Percentiles rank a stretch among this genome's conserved stretches.
Conservation (phyloP, 768 basidiomycete genomes). For the Hygrocybe punicea region DNA sequence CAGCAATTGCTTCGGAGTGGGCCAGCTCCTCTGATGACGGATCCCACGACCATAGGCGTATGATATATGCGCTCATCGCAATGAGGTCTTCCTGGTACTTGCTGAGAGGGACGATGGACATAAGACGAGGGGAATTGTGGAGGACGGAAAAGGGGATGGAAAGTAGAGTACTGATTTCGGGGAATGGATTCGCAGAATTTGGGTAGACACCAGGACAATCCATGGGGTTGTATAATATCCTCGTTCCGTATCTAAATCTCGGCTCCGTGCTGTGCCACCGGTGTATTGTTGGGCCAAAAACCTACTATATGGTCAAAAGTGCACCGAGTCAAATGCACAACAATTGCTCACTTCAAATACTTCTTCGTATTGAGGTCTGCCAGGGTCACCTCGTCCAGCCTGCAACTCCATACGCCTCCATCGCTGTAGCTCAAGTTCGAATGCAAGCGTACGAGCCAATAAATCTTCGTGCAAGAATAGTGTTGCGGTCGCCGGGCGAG, state of each 20-base stretch:
- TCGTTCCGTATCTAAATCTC: background rate
- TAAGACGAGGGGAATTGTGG: constrained; percentile 11
- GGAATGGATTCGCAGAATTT: constrained; percentile 6
- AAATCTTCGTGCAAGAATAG: constrained; percentile 13
- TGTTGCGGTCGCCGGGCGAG: background rate
- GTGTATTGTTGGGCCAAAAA: background rate
- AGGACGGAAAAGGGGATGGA: constrained; percentile 15
- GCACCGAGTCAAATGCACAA: background rate
- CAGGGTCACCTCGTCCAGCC: constrained; percentile 11
- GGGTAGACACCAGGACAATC: constrained; percentile 12
- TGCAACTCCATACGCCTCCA: constrained; percentile 1
- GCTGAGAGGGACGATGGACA: constrained; percentile 3
- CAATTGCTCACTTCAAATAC: constrained; percentile 8
- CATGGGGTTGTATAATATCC: background rate
- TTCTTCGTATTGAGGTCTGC: constrained; percentile 7
- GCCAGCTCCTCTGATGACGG: constrained; percentile 2
- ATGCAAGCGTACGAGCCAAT: constrained; percentile 11
- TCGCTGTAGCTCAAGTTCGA: constrained; percentile 7
- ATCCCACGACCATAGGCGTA: constrained; percentile 12
- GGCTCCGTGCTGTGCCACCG: constrained; percentile 2
- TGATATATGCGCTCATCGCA: constrained; percentile 1
- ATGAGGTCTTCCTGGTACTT: constrained; percentile 6
- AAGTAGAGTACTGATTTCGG: constrained; percentile 10
- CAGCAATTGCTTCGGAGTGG: background rate
- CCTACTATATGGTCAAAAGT: constrained; percentile 1